Conservation (phyloP, 2,329 filamentous ascomycete species). For the Ophiostoma perfectum region DNA sequence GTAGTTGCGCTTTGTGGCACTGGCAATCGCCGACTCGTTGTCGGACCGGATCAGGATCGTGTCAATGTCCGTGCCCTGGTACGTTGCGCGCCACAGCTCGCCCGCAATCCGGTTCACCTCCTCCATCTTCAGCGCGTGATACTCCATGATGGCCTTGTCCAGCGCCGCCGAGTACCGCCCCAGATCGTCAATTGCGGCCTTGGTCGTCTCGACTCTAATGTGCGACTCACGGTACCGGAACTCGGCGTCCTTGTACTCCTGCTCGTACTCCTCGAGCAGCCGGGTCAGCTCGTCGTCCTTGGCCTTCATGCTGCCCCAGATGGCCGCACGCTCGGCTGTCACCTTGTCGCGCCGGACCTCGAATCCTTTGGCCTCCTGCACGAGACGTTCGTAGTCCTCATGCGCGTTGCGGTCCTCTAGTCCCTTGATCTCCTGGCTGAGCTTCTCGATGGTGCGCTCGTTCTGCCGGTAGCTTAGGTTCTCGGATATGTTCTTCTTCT, state of each 20-base stretch:
- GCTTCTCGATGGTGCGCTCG: slow-evolving; percentile 58
- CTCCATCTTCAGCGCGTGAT: slow-evolving; percentile 94
- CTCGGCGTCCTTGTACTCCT: slow-evolving; percentile 79
- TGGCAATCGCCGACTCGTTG: slow-evolving; percentile 58
- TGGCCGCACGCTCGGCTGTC: slow-evolving; percentile 64
- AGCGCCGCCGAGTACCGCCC: slow-evolving; percentile 75
- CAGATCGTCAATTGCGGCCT: slow-evolving; percentile 86
- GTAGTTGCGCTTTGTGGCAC: slow-evolving; percentile 55
- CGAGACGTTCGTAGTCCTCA: slow-evolving; percentile 72
- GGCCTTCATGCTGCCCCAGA: slow-evolving; percentile 73
- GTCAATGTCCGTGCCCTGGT: slow-evolving; percentile 95
- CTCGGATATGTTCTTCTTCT: slow-evolving; percentile 79
- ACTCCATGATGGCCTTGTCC: slow-evolving; percentile 96
- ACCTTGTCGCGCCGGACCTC: slow-evolving; percentile 64
- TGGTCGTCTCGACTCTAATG: slow-evolving; percentile 85
- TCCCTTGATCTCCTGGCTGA: slow-evolving; percentile 64
- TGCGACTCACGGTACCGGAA: slow-evolving; percentile 78
- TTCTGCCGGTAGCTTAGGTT: slow-evolving; percentile 83
- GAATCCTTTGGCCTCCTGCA: slow-evolving; percentile 60
- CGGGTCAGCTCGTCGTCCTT: slow-evolving; percentile 76
- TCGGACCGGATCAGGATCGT: slow-evolving; percentile 93
- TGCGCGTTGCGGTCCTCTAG: slow-evolving; percentile 75
- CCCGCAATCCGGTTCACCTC: slow-evolving; percentile 93
- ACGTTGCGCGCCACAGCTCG: slow-evolving; percentile 95
- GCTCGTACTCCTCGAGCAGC: slow-evolving; percentile 72